Percentiles rank a stretch among this genome's conserved stretches.
phyloP scores from a whole-genome alignment of 108 stramenopile genomes.

The Cyclotella distinguenda region DNA sequence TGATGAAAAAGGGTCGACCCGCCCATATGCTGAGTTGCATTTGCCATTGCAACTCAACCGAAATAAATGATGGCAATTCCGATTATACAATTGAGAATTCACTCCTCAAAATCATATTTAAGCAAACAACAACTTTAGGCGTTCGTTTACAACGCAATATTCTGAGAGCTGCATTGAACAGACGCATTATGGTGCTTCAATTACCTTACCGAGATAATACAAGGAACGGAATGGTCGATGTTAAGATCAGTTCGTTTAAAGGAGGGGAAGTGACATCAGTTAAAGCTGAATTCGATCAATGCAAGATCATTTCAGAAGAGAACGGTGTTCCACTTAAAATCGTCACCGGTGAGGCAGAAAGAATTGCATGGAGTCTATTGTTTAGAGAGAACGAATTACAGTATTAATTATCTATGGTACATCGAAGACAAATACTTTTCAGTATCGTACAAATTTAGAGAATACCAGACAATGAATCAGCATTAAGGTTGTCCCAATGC shows the following conservation, averaged over 20 bases:
- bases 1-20: slow-evolving; percentile 94
- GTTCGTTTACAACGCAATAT: slow-evolving; percentile 70
- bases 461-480: slow-evolving; percentile 52
- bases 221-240: slow-evolving; percentile 58
- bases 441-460: slow-evolving; percentile 1
- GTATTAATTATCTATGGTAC: background rate
- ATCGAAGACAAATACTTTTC: background rate
- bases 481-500: slow-evolving; percentile 76
- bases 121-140: slow-evolving; percentile 88
- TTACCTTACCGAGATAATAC: slow-evolving; percentile 50
- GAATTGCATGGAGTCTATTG: slow-evolving; percentile 28
- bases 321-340: slow-evolving; percentile 63
- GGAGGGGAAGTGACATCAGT: slow-evolving; percentile 59
- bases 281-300: slow-evolving; percentile 94
- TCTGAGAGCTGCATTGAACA: slow-evolving; percentile 67
- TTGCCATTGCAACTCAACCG: slow-evolving; percentile 41
- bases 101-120: slow-evolving; percentile 73
- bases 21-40: slow-evolving; percentile 84
- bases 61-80: slow-evolving; percentile 3
- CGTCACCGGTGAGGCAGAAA: slow-evolving; percentile 56
- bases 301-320: slow-evolving; percentile 61
- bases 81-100: slow-evolving; percentile 14
- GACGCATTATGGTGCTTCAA: slow-evolving; percentile 59
- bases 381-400: slow-evolving; percentile 22
- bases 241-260: slow-evolving; percentile 73